These are phyloP conservation scores for Suillus plorans DNA, from an alignment of 768 basidiomycete species.

Conservation along the genomic window DNA sequence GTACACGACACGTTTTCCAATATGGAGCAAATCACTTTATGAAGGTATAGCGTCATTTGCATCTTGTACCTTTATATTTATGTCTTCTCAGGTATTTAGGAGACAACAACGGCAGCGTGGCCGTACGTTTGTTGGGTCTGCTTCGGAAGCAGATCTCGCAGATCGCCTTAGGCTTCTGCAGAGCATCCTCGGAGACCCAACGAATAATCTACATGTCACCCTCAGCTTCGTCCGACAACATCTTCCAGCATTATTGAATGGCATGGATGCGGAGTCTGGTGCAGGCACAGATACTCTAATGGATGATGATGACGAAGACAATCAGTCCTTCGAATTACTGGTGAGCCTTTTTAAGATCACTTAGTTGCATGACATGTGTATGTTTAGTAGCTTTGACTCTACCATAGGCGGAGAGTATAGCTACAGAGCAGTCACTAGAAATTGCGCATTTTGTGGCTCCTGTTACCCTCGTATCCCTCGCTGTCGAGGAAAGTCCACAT, in stretches of 20 bases:
- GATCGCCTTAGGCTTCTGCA: conserved; percentile 44
- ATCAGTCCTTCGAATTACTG: conserved; percentile 20
- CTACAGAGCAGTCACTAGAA: conserved; percentile 2
- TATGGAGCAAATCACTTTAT: conserved; percentile 56
- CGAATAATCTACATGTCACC: conserved; percentile 44
- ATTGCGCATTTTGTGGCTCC: neutral
- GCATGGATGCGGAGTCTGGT: conserved; percentile 8
- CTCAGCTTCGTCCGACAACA: conserved; percentile 33
- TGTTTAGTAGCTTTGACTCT: conserved; percentile 30
- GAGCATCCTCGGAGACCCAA: conserved; percentile 47
- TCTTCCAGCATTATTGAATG: conserved; percentile 31
- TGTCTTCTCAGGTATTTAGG: conserved; percentile 25
- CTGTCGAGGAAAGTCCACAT: neutral
- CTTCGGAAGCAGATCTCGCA: conserved; percentile 30
- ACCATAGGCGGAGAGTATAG: conserved; percentile 16
- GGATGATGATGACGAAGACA: conserved; percentile 25
- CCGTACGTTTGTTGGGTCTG: conserved; percentile 13
- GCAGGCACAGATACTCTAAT: conserved; percentile 18
- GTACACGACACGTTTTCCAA: conserved; percentile 54
- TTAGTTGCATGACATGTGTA: conserved; percentile 21
- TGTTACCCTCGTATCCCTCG: neutral
- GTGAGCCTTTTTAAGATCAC: conserved; percentile 21
- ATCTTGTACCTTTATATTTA: conserved; percentile 32
- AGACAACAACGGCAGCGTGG: conserved; percentile 20
- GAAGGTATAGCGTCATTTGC: conserved; percentile 41